A percentile compares a stretch with the other conserved stretches of the same genome.
phyloP scores from a whole-genome alignment of 805 yeast species.

The Kodamaea sagamina region DNA sequence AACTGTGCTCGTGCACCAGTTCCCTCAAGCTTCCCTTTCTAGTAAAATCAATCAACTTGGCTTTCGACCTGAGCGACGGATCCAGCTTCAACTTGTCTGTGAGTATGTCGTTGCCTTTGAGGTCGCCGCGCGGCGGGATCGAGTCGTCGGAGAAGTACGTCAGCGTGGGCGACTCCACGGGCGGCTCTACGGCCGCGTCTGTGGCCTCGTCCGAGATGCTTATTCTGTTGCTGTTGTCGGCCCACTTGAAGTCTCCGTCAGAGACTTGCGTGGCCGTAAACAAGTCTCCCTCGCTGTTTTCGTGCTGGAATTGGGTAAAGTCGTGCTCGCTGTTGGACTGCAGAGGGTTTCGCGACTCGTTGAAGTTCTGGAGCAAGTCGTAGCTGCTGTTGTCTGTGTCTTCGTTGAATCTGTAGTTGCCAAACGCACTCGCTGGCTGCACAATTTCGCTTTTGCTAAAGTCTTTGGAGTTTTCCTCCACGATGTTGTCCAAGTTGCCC shows the following conservation, averaged over 20 bases:
- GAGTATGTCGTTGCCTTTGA: conserved; percentile 6
- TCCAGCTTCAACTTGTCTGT: conserved; percentile 4
- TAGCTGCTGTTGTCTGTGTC: conserved; percentile 18
- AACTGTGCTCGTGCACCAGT: conserved; percentile 36
- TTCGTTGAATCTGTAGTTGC: conserved; percentile 12
- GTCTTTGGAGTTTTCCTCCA: conserved; percentile 34
- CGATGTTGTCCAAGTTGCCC: conserved; percentile 30
- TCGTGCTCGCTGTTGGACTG: conserved; percentile 20
- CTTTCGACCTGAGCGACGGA: conserved; percentile 21
- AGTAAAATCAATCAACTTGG: conserved; percentile 51
- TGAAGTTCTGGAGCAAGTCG: conserved; percentile 23
- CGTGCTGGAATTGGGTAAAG: conserved; percentile 14
- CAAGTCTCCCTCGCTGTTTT: conserved; percentile 18
- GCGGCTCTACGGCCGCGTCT: conserved; percentile 5
- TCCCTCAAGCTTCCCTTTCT: conserved; percentile 45
- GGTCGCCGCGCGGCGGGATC: conserved; percentile 12
- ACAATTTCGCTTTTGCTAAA: conserved; percentile 11
- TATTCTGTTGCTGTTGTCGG: conserved; percentile 16
- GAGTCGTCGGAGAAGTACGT: conserved; percentile 8
- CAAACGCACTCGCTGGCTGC: conserved; percentile 6
- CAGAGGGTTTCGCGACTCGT: conserved; percentile 19
- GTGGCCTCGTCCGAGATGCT: conserved; percentile 4
- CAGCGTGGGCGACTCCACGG: conserved; percentile 7
- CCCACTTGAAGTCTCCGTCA: conserved; percentile 36
- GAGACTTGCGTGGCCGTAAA: conserved; percentile 30